Conservation (phyloP, 1,139 yeast species). For the Kluyveromyces sp. region DNA sequence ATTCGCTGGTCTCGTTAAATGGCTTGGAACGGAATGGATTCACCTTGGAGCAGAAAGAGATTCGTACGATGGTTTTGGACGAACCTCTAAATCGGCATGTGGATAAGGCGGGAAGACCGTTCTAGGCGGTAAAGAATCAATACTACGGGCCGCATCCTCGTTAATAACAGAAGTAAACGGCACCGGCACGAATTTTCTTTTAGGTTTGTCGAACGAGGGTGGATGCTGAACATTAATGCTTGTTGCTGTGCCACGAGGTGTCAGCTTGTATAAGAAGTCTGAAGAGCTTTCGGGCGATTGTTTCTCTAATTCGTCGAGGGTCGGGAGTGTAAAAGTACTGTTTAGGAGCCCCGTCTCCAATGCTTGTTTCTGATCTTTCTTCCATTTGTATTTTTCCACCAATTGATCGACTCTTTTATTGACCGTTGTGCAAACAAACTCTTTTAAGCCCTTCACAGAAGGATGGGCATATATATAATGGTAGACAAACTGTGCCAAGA, state of each 20-base stretch:
- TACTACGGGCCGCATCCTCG: not conserved
- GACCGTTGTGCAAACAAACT: conserved; percentile 23
- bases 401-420: conserved; percentile 22
- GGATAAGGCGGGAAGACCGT: not conserved
- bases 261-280: not conserved
- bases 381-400: conserved; percentile 15
- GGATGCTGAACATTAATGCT: not conserved
- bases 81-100: not conserved
- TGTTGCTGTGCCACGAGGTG: not conserved
- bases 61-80: not conserved
- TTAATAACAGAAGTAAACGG: conserved; percentile 4
- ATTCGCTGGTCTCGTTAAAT: not conserved
- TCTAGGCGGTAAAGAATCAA: not conserved
- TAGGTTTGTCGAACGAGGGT: not conserved
- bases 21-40: conserved; percentile 1
- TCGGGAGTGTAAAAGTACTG: not conserved
- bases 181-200: not conserved
- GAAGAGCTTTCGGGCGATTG: not conserved
- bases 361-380: conserved; percentile 4
- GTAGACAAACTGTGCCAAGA: conserved; percentile 49
- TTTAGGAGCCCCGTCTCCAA: conserved; percentile 1
- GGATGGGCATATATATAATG: conserved; percentile 33
- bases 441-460: conserved; percentile 19
- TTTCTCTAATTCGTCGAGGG: conserved; percentile 3
- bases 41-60: not conserved